These are phyloP conservation scores for Chytriomyces sp. DNA, from an alignment of 192 early-diverging fungal genomes.

Conservation along the genomic window DNA sequence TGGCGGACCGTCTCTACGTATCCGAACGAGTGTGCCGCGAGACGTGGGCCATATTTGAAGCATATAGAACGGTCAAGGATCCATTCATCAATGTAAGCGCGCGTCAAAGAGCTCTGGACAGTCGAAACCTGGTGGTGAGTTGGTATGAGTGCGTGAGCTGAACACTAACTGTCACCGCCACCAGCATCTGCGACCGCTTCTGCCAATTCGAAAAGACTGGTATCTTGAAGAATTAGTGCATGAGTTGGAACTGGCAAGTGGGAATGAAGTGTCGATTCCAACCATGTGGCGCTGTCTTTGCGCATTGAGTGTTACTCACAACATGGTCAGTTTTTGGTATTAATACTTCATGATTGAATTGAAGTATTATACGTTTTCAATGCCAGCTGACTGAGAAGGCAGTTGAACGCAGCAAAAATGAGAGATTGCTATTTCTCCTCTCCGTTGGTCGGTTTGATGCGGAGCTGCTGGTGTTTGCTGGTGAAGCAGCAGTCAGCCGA, in stretches of 20 bases:
- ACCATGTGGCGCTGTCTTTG: neutral
- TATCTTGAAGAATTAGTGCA: neutral
- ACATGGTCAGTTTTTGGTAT: conserved; percentile 9
- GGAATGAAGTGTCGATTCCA: neutral
- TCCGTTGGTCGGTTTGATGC: neutral
- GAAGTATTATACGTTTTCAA: neutral
- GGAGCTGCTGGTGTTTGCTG: conserved; percentile 3
- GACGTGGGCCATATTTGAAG: too few relatives aligned
- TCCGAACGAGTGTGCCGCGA: too few relatives aligned
- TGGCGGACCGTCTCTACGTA: too few relatives aligned
- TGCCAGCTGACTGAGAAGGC: neutral
- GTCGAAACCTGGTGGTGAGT: too few relatives aligned
- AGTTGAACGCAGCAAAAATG: neutral
- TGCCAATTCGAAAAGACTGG: neutral
- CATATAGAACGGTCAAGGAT: too few relatives aligned
- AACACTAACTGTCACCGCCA: too few relatives aligned
- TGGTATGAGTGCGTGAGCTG: too few relatives aligned
- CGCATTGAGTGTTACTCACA: neutral
- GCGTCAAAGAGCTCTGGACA: too few relatives aligned
- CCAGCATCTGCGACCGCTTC: neutral
- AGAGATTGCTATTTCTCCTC: neutral
- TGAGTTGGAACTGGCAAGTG: neutral
- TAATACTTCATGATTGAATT: neutral
- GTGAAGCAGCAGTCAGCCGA: conserved; percentile 4
- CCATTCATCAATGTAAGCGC: too few relatives aligned